Base-by-base conservation (phyloP, 495 filamentous ascomycete genomes). In the Penicillium lividum region DNA sequence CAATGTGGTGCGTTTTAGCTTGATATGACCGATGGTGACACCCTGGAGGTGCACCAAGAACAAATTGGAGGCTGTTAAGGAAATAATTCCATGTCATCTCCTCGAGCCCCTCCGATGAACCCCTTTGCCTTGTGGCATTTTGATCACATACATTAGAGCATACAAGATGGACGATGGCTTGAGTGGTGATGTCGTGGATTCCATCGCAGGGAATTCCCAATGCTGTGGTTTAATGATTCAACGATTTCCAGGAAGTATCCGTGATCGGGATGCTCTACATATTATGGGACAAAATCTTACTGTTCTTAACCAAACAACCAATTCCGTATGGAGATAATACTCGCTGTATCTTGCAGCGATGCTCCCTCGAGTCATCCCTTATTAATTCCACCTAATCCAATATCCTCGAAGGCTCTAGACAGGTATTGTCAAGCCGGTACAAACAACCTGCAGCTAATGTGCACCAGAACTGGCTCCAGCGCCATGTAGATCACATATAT, bases 1-100 rank as follows among this genome's bases (percentile, higher is more conserved):
- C 18, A 28, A 16, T 18, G 51, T 54, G 29, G 46, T 30, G 31
- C 15, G 27, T 29, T 58, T 40, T 58, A 98, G 94, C 86, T 98
- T 46, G 94, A 98, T 34, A 98, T 98, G 94, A 80, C 86, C 63
- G 95, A 99, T 62, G 94, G 95, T 15, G 95, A 99, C 67, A 95
- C 90, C 3, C 85, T 99, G 8, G 95, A 99, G 68, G 95, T 99
- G 28, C 95, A 98, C 75, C 95, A 98, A 66, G 95, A 99, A 71
- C 95, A 99, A 71, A 96, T 98, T 55, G 95, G 94, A 55, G 90
- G 88, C 36, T 80, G 15, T 40, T 40, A 40, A 70, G 62, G 76
- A 52, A 52, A 48, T 8, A 28, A 56, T 62, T 27, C 11, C 30
- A 13, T 44, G 29, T 36, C 34, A 38, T 38, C 8, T 27, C 45